Evolutionary conservation across 441 rosid species (phyloP), one percentile per base, ranked within the genome.

Genomic region (Pelargonium citronellum): DNA sequence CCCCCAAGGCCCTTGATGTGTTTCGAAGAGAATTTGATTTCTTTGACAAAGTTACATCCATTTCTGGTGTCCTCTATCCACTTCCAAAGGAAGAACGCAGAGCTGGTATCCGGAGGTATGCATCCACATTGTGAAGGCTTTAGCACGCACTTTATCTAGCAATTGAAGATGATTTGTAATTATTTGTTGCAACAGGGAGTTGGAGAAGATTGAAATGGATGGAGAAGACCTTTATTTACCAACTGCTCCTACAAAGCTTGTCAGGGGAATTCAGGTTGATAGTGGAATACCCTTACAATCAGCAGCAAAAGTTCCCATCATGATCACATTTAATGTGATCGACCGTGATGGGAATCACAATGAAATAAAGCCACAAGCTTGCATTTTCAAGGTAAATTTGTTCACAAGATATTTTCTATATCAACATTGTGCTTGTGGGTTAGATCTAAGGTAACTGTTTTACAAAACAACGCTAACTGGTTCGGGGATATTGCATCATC

Each of bases 221-320:
- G 98, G 99, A 66, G 87, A 91, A 7, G 98, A 95, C 72, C 97
- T 95, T 43, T 95, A 95, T 82, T 79, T 95, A 72, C 99, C 98
- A 53, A 95, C 99, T 34, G 99, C 97, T 73, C 86, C 91, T 19
- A 84, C 47, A 77, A 95, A 89, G 84, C 90, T 95, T 78, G 99
- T 95, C 44, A 85, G 89, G 83, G 96, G 96, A 68, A 90, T 95
- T 68, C 87, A 71, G 20, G 88, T 88, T 69, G 97, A 92, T 79
- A 95, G 99, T 82, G 99, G 99, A 76, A 95, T 95, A 86, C 99
- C 99, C 7, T 83, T 95, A 34, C 99, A 95, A 37, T 95, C 99
- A 20, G 99, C 98, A 8, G 99, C 98, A 51, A 95, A 95, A 80
- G 99, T 95, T 76, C 99, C 99, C 73, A 95, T 95, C 68, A 86